Base-by-base conservation (phyloP, 2,329 filamentous ascomycete genomes). In the Alternaria gaisen region DNA sequence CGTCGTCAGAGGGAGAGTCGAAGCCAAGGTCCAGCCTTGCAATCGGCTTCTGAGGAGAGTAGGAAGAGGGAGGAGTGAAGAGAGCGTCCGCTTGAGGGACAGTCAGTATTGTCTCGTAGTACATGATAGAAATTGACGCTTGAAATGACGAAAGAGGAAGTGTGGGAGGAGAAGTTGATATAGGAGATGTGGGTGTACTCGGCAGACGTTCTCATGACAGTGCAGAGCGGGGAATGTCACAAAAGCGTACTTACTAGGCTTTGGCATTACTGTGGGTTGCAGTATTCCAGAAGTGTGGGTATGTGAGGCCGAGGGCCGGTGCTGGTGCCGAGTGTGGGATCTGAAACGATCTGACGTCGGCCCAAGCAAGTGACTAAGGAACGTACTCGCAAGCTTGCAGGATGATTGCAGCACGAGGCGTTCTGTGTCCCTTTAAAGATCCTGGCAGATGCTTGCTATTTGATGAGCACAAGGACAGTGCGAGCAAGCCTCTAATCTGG, bases 61-160 rank as follows among this genome's bases (percentile, higher is more conserved):
- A 79, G 68, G 77, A 79, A 74, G 74, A 77, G 68, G 74, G 77
- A 71, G 74, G 77, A 68, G 76, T 79, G 71, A 79, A 77, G 60
- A 77, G 72, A 67, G 77, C 72, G 73, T 80, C 79, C 73, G 78
- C 79, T 81, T 77, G 70, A 65, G 74, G 73, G 72, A 77, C 73
- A 72, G 75, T 77, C 68, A 78, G 74, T 75, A 78, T 70, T 57
- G 67, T 64, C 70, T 74, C 74, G 64, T 71, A 74, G 65, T 72
- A 72, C 76, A 77, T 78, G 62, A 54, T 65, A 51, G 64, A 66
- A 68, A 50, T 50, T 63, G 64, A 64, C 59, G 62, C 48, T 54
- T 41, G 59, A 62, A 62, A 65, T 55, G 61, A 68, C 56, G 48
- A 53, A 56, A 52, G 58, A 57, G 55, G 61, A 61, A 56, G 48